Evolutionary conservation across 305 asterid genomes (phyloP), one percentile per base, ranked within the genome.

Genomic region (Solanum hybrid): DNA sequence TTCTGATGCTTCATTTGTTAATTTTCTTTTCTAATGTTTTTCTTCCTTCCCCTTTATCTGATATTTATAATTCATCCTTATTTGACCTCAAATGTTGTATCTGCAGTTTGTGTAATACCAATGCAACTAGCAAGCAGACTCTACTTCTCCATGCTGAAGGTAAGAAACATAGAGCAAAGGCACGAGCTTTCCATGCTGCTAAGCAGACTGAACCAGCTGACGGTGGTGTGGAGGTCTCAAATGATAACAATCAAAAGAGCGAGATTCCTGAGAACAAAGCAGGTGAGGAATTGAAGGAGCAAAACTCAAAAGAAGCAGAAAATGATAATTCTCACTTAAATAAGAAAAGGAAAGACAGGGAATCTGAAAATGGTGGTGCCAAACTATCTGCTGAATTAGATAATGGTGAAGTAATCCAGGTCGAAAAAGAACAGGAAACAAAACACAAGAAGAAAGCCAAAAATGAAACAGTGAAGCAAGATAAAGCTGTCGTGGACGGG

Each of bases 121-220:
- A 90, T 36, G 97, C 99, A 88, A 95, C 99, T 76, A 97, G 99
- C 90, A 93, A 95, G 95, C 99, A 97, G 93, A 90, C 99, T 82
- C 92, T 97, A 92, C 98, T 95, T 89, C 94, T 92, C 90, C 99
- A 97, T 94, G 99, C 98, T 86, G 99, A 97, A 26, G 99, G 98
- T 35, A 97, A 96, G 90, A 97, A 95, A 90, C 99, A 97, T 91
- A 94, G 97, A 91, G 99, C 96, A 45, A 97, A 95, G 92, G 98
- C 98, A 89, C 93, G 97, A 90, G 99, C 94, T 64, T 94, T 93
- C 92, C 99, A 96, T 89, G 96, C 98, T 15, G 91, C 94, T 56
- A 95, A 97, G 89, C 95, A 91, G 89, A 76, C 91, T 22, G 93
- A 91, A 88, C 95, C 91, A 87, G 87, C 94, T 60, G 91, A 88